Evolutionary conservation across 2,329 filamentous ascomycete genomes (phyloP).

Genomic region (Monilinia fructigena): DNA sequence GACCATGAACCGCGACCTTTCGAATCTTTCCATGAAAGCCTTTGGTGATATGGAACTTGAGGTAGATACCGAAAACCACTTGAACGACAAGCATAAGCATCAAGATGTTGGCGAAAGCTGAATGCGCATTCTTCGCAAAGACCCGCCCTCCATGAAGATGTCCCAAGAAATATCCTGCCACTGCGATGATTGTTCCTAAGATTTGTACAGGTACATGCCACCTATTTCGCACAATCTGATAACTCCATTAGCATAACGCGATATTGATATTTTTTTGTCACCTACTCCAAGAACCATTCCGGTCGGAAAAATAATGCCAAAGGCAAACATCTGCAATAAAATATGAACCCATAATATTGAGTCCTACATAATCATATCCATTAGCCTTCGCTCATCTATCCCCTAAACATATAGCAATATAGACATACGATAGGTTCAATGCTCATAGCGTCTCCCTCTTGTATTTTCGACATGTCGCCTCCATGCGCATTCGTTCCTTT

Average conservation of each 20-base stretch:
- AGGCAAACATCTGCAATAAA: conserved; percentile 79
- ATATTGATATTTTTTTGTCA: conserved; percentile 26
- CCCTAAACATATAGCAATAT: not conserved
- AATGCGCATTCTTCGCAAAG: conserved; percentile 79
- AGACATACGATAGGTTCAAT: conserved; percentile 66
- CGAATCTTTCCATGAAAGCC: conserved; percentile 80
- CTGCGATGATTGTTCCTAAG: conserved; percentile 69
- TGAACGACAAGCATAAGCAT: conserved; percentile 79
- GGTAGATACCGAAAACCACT: conserved; percentile 77
- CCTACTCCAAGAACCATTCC: conserved; percentile 93
- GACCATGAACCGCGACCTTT: conserved; percentile 65
- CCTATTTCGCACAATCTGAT: conserved; percentile 78
- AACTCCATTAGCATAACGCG: conserved; percentile 13
- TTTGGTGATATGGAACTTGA: conserved; percentile 84
- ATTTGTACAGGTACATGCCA: conserved; percentile 93
- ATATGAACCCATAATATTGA: conserved; percentile 92
- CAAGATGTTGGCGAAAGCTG: conserved; percentile 73
- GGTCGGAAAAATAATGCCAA: conserved; percentile 87
- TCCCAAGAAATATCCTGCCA: conserved; percentile 86
- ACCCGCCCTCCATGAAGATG: conserved; percentile 87
- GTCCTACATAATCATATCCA: conserved; percentile 52
- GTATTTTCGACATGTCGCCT: conserved; percentile 57
- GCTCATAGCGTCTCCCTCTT: conserved; percentile 68
- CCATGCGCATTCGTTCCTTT: conserved; percentile 34
- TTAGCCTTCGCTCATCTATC: conserved; percentile 39